These are phyloP conservation scores for Alternaria gansuensis DNA, from an alignment of 2,329 filamentous ascomycete species.

Conservation along the genomic window DNA sequence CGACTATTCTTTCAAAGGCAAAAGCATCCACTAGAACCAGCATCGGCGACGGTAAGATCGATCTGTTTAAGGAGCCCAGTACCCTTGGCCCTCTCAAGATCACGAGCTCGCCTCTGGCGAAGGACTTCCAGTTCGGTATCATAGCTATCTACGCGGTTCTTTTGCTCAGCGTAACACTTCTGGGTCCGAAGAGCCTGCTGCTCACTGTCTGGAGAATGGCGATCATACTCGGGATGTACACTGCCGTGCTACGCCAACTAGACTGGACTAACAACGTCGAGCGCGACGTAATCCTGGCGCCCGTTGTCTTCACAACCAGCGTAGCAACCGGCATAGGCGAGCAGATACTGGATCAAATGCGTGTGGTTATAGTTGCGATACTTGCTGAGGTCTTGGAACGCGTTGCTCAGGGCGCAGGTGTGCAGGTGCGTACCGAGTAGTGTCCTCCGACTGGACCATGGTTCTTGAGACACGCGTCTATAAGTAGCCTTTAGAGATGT, in stretches of 20 bases:
- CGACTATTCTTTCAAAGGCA: not conserved
- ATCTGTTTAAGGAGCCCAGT: not conserved
- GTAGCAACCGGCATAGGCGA: conserved; percentile 52
- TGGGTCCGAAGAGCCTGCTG: conserved; percentile 2
- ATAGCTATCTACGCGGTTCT: not conserved
- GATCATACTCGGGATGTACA: conserved; percentile 2
- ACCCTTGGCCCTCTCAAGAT: conserved; percentile 7
- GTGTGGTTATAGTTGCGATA: not conserved
- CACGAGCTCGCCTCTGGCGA: not conserved
- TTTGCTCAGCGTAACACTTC: not conserved
- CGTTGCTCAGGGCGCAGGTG: not conserved
- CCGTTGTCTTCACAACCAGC: not conserved
- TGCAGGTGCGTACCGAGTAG: not conserved
- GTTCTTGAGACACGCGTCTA: no score
- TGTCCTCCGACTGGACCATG: not conserved
- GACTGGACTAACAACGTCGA: not conserved
- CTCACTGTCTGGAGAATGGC: conserved; percentile 13
- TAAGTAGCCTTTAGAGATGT: no score
- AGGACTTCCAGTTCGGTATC: not conserved
- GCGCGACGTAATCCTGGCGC: conserved; percentile 10
- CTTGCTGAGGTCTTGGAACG: not conserved
- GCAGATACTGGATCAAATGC: not conserved
- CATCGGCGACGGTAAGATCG: not conserved
- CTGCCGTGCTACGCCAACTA: not conserved
- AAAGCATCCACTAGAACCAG: not conserved